A percentile compares a stretch with the other conserved stretches of the same genome.
phyloP scores from a whole-genome alignment of 306 rosid species.

The Fragaria ananassa region DNA sequence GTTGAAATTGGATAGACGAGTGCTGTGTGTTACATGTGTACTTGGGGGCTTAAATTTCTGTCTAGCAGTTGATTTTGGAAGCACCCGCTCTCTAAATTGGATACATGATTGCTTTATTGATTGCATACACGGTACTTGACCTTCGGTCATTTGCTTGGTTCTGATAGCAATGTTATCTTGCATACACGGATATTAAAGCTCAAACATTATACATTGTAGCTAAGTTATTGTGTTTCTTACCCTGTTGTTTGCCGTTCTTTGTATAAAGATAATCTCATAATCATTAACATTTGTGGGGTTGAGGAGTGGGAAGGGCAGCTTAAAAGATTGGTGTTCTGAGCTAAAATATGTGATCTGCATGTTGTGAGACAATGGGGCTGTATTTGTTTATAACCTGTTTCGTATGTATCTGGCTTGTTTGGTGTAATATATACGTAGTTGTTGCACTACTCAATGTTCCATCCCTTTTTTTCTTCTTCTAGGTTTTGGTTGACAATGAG shows the following conservation, averaged over 20 bases:
- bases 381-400: background rate
- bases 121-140: background rate
- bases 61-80: background rate
- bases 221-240: background rate
- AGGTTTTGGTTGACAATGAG: slow-evolving; percentile 86
- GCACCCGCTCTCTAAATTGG: background rate
- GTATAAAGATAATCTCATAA: background rate
- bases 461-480: slow-evolving; percentile 22
- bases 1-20: background rate
- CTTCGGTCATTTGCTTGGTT: background rate
- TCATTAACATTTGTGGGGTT: background rate
- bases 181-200: background rate
- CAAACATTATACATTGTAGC: background rate
- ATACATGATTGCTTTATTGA: background rate
- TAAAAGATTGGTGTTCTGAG: background rate
- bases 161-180: background rate
- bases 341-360: background rate
- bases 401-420: background rate
- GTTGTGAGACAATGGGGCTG: background rate
- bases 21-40: background rate
- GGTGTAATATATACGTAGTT: background rate
- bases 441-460: slow-evolving; percentile 12
- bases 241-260: background rate
- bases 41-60: background rate
- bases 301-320: background rate